These are phyloP conservation scores for Penicillium janthinellum DNA, from an alignment of 2,329 filamentous ascomycete species.

Conservation along the genomic window DNA sequence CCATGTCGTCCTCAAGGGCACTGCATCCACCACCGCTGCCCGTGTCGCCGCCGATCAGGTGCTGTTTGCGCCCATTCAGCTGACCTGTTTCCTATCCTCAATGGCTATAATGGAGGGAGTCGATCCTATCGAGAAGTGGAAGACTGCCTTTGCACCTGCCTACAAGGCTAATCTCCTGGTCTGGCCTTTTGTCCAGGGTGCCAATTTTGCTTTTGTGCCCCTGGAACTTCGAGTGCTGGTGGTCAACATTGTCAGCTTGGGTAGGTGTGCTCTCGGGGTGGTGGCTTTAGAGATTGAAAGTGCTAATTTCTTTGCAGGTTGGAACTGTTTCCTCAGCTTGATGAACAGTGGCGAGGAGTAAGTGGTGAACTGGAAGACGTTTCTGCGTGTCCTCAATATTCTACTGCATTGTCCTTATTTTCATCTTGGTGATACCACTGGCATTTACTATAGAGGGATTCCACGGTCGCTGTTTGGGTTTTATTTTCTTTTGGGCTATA, in stretches of 20 bases:
- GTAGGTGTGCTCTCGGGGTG: slow-evolving; percentile 45
- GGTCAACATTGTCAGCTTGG: slow-evolving; percentile 77
- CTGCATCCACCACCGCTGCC: slow-evolving; percentile 70
- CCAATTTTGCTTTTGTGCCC: slow-evolving; percentile 87
- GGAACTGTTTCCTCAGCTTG: slow-evolving; percentile 62
- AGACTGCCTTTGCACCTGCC: slow-evolving; percentile 69
- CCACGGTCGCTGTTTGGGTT: slow-evolving; percentile 7
- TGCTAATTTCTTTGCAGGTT: slow-evolving; percentile 43
- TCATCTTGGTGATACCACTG: slow-evolving; percentile 8
- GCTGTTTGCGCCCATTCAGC: slow-evolving; percentile 80
- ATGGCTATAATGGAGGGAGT: slow-evolving; percentile 82
- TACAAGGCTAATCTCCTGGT: slow-evolving; percentile 83
- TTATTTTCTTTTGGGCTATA: neutral
- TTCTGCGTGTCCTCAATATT: slow-evolving; percentile 26
- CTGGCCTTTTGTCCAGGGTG: slow-evolving; percentile 81
- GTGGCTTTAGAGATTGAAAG: slow-evolving; percentile 9
- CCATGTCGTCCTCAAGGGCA: slow-evolving; percentile 65
- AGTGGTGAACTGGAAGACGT: slow-evolving; percentile 34
- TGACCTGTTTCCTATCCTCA: slow-evolving; percentile 76
- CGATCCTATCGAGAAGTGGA: slow-evolving; percentile 67
- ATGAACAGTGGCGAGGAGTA: slow-evolving; percentile 53
- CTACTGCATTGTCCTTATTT: slow-evolving; percentile 12
- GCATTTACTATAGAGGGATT: slow-evolving; percentile 12
- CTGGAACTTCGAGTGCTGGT: slow-evolving; percentile 80
- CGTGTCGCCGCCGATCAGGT: slow-evolving; percentile 80